These are phyloP conservation scores for Achlya hypogyna DNA, from an alignment of 352 stramenopile genomes.

Conservation along the genomic window DNA sequence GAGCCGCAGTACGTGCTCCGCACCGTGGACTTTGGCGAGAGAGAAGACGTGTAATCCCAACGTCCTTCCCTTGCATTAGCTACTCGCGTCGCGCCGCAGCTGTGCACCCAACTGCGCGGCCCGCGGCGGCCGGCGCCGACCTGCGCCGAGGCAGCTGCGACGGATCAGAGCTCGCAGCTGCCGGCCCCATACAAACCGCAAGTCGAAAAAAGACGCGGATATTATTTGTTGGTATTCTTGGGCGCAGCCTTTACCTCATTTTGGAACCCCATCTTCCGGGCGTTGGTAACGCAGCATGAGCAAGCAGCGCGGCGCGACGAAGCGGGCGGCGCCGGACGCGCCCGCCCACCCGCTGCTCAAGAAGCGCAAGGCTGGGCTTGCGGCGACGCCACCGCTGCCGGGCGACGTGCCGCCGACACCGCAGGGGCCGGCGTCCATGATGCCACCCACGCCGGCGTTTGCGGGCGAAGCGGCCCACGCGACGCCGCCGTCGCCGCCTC, in stretches of 20 bases:
- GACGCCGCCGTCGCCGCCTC: constrained; percentile 3
- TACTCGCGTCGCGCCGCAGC: too few relatives aligned
- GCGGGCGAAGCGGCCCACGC: constrained; percentile 15
- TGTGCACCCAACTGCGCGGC: too few relatives aligned
- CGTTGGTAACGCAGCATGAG: constrained; percentile 3
- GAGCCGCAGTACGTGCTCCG: constrained; percentile 80
- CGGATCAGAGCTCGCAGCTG: too few relatives aligned
- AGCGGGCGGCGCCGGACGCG: not conserved
- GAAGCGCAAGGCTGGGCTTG: constrained; percentile 1
- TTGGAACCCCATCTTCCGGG: not conserved
- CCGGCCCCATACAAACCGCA: not conserved
- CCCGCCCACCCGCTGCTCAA: not conserved
- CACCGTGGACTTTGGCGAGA: constrained; percentile 70
- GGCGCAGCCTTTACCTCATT: not conserved
- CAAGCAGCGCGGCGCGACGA: constrained; percentile 1
- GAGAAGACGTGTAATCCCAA: too few relatives aligned
- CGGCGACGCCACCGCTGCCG: not conserved
- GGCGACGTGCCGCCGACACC: constrained; percentile 60
- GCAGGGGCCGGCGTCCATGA: constrained; percentile 57
- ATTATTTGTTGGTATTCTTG: not conserved
- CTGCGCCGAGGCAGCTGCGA: not conserved
- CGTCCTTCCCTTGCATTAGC: too few relatives aligned
- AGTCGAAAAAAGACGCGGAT: not conserved
- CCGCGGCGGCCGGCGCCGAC: too few relatives aligned
- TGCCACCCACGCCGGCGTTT: constrained; percentile 78